Evolutionary conservation across 2,329 filamentous ascomycete species (phyloP).

Genomic region (Capronia coronata): DNA sequence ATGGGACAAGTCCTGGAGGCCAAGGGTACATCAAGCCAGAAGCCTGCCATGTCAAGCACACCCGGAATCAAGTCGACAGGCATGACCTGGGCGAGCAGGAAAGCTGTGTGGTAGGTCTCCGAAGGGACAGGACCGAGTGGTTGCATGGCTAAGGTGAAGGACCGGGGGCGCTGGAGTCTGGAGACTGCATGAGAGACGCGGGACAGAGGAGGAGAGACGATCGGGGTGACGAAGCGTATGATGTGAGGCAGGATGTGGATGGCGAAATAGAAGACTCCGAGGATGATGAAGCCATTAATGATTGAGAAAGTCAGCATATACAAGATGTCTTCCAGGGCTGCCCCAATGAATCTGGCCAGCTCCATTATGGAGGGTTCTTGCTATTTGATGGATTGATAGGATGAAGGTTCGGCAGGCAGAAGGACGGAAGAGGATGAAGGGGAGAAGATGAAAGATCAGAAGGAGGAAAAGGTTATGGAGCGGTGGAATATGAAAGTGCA

Average conservation of each 20-base stretch:
- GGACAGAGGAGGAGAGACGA: not conserved
- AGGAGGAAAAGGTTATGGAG: not conserved
- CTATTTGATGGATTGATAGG: conserved; percentile 3
- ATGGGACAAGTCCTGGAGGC: conserved; percentile 7
- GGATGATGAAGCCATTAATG: conserved; percentile 2
- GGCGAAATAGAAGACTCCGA: conserved; percentile 5
- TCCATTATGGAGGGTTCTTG: conserved; percentile 3
- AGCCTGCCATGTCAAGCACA: conserved; percentile 22
- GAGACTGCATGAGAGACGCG: not conserved
- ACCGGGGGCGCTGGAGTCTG: conserved; percentile 1
- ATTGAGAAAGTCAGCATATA: conserved; percentile 3
- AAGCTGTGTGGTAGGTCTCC: conserved; percentile 19
- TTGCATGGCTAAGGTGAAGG: conserved; percentile 7
- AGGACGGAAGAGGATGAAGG: conserved; percentile 4
- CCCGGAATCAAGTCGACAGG: conserved; percentile 20
- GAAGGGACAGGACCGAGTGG: conserved; percentile 4
- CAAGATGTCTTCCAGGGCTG: not conserved
- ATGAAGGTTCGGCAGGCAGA: conserved; percentile 1
- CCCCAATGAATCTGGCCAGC: not conserved
- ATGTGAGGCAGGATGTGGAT: conserved; percentile 5
- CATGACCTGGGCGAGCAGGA: conserved; percentile 18
- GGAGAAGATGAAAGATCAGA: not conserved
- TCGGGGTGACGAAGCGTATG: not conserved
- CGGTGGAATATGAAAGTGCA: not conserved
- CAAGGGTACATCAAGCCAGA: conserved; percentile 17